Evolutionary conservation across 345 rosid genomes (phyloP).

Genomic region (Triadica sebifera): DNA sequence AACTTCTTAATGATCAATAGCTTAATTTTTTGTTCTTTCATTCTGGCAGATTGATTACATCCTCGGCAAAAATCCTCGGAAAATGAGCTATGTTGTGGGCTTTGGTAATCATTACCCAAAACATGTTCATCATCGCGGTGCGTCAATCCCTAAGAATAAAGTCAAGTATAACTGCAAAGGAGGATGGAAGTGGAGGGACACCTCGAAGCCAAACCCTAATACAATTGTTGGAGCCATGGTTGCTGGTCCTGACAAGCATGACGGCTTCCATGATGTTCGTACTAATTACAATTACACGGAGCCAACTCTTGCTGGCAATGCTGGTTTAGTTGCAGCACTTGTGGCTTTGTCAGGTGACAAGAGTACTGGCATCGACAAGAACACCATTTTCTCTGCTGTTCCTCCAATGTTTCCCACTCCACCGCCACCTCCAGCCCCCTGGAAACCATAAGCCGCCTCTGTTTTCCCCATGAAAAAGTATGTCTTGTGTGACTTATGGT

Average conservation of each 20-base stretch:
- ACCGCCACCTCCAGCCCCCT: slow-evolving; percentile 97
- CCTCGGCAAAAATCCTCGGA: slow-evolving; percentile 88
- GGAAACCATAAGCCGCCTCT: slow-evolving; percentile 65
- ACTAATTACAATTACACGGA: slow-evolving; percentile 92
- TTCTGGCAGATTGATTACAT: slow-evolving; percentile 73
- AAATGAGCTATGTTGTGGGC: slow-evolving; percentile 92
- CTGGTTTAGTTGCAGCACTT: slow-evolving; percentile 90
- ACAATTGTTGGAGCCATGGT: slow-evolving; percentile 93
- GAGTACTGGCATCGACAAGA: slow-evolving; percentile 64
- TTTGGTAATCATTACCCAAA: slow-evolving; percentile 74
- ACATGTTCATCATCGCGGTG: slow-evolving; percentile 90
- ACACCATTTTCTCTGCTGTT: slow-evolving; percentile 88
- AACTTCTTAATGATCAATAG: slow-evolving; percentile 6
- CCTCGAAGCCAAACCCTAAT: slow-evolving; percentile 76
- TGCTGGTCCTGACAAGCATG: slow-evolving; percentile 93
- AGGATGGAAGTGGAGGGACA: slow-evolving; percentile 97
- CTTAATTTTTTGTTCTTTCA: slow-evolving; percentile 3
- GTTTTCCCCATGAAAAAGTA: neutral
- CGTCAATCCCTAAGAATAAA: slow-evolving; percentile 86
- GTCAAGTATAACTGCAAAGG: slow-evolving; percentile 83
- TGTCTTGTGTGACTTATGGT: slow-evolving; percentile 21
- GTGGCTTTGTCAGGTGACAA: slow-evolving; percentile 83
- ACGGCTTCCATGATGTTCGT: slow-evolving; percentile 83
- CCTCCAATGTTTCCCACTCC: slow-evolving; percentile 97
- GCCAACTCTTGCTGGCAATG: slow-evolving; percentile 92